Base-by-base conservation (phyloP, 2,329 filamentous ascomycete genomes). In the Paracoccidioides brasiliensis region DNA sequence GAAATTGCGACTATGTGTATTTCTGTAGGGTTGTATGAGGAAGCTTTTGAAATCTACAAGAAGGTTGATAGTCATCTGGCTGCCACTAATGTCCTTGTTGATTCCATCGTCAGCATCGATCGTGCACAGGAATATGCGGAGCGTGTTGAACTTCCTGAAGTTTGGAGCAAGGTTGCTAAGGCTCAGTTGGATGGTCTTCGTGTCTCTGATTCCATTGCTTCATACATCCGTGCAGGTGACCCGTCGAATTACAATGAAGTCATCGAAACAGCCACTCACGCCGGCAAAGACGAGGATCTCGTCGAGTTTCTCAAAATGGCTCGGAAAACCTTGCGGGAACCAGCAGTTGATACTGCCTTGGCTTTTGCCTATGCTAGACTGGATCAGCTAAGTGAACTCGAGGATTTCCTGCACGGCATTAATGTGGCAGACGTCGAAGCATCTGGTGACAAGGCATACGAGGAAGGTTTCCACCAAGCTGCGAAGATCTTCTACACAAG, bases 401-500 rank as follows among this genome's bases (percentile, higher is more conserved):
- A 98, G 72, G 93, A 98, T 70, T 98, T 98, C 80, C 77, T 98
- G 58, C 86, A 88, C 56, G 83, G 83, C 33, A 90, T 89, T 55
- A 98, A 98, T 63, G 93, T 97, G 59, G 91, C 93, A 54, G 90
- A 98, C 70, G 80, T 97, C 54, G 93, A 98, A 70, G 88, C 93
- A 64, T 97, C 90, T 57, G 93, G 93, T 77, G 93, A 98, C 79
- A 96, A 96, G 78, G 91, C 93, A 28, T 97, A 95, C 63, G 86
- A 84, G 60, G 93, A 98, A 74, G 91, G 91, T 58, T 84, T 88
- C 67, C 91, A 93, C 67, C 86, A 97, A 77, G 93, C 93, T 45
- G 89, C 93, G 61, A 98, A 98, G 82, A 97, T 98, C 67, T 98
- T 97, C 80, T 98, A 84, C 77, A 89, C 83, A 55, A 97, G 88